phyloP scores from a whole-genome alignment of 164 flowering plant species.

The Umbilicus rupestris region DNA sequence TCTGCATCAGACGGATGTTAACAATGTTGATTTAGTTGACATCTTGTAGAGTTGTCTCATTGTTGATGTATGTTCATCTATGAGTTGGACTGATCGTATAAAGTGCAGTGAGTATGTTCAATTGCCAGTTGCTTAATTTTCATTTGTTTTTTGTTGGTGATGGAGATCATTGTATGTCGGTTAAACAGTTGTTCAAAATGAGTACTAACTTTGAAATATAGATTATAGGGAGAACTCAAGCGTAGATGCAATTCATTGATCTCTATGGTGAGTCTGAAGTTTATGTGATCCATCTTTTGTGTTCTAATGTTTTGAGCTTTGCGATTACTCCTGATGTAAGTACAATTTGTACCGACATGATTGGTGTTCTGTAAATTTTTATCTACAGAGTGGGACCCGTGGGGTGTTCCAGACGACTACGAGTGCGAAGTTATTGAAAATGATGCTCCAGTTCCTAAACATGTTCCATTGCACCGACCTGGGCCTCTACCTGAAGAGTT shows the following conservation, averaged over 20 bases:
- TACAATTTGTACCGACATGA: neutral
- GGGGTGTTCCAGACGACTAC: slow-evolving; percentile 90
- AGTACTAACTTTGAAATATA: neutral
- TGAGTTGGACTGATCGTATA: neutral
- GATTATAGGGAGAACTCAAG: neutral
- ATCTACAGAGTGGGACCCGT: slow-evolving; percentile 85
- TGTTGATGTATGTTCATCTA: neutral
- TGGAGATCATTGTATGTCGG: neutral
- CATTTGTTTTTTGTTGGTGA: too few relatives aligned
- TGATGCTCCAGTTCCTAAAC: slow-evolving; percentile 86
- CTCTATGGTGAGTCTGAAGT: neutral
- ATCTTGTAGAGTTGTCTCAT: neutral
- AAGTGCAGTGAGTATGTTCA: neutral
- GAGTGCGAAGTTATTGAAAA: slow-evolving; percentile 80
- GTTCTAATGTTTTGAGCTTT: neutral
- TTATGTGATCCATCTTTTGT: neutral
- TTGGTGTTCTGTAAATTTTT: slow-evolving; percentile 1
- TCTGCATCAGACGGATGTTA: neutral
- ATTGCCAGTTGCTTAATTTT: neutral
- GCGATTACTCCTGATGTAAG: neutral
- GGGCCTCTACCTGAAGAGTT: slow-evolving; percentile 86
- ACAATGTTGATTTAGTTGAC: neutral
- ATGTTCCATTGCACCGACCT: slow-evolving; percentile 79
- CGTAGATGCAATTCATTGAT: neutral
- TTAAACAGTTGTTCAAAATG: neutral